Evolutionary conservation across 257 asterid species (phyloP).

Genomic region (Solanum pinnatisectum): DNA sequence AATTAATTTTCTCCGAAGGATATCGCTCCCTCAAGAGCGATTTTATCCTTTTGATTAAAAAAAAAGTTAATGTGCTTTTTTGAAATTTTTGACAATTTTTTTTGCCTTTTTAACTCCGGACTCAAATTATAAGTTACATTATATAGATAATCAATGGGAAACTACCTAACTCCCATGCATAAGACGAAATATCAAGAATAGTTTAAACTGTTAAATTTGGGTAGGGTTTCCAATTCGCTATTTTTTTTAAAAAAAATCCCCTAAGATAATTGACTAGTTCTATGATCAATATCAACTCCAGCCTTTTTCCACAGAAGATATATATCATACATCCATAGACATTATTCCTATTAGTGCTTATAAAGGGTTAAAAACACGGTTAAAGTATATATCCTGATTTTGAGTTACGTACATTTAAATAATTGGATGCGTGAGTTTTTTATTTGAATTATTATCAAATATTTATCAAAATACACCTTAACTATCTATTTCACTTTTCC

Average conservation of each 20-base stretch:
- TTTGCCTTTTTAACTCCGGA: no score
- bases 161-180: background rate
- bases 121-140: background rate
- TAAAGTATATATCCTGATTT: no score
- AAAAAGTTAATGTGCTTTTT: background rate
- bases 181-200: background rate
- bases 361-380: no score
- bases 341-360: background rate
- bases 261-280: background rate
- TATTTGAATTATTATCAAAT: no score
- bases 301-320: background rate
- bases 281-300: background rate
- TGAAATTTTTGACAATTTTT: no score
- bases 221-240: background rate
- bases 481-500: no score
- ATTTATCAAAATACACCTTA: no score
- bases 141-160: background rate
- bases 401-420: no score
- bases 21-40: no score
- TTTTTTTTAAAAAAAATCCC: background rate
- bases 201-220: background rate
- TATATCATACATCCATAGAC: background rate
- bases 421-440: no score
- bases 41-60: no score
- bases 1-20: no score